Evolutionary conservation across 2,329 filamentous ascomycete genomes (phyloP), one percentile per base, ranked within the genome.

Genomic region (Sphaerulina populicola): DNA sequence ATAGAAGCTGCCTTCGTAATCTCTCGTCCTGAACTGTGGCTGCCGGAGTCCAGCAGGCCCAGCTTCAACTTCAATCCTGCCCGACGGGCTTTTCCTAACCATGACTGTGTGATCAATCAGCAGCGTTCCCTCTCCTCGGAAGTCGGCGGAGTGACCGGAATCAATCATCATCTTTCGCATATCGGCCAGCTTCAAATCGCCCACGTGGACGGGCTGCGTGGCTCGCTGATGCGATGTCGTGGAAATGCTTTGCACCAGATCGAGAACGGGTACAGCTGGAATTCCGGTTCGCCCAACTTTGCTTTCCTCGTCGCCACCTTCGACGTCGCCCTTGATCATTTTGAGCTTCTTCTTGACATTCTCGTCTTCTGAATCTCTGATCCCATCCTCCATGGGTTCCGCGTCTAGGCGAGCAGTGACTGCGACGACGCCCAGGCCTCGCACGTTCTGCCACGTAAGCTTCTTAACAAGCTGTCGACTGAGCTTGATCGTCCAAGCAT

Each of bases 401-500:
- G 76, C 71, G 72, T 82, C 76, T 15, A 87, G 68, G 39, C 78
- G 75, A 8, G 89, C 93, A 2, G 88, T 94, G 49, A 98, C 77
- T n/a, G 91, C 94, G 12, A 95, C 91, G 51, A 98, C 88, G 36
- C 88, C 86, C 6, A 97, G 74, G 2, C 86, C 89, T 50, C 88
- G 83, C 21, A 97, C 89, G 52, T 88, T 90, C 71, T 97, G 93
- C 93, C 93, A 97, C 64, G 87, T 88, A 53, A 98, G 77, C 60
- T 85, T 85, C 69, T 88, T 88, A 53, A 94, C 86, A 15, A 98
- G 80, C 40, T 80, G 74, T 60, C 91, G 87, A 44, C 88, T 89
- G 14, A 98, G 77, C 69, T 90, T 94, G 54, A 98, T 86, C 21
- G 87, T 84, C 93, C 94, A 98, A 3, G 93, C 90, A 66, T 97